Conservation (phyloP, 495 filamentous ascomycete species). For the Barbatosphaeria neglecta region DNA sequence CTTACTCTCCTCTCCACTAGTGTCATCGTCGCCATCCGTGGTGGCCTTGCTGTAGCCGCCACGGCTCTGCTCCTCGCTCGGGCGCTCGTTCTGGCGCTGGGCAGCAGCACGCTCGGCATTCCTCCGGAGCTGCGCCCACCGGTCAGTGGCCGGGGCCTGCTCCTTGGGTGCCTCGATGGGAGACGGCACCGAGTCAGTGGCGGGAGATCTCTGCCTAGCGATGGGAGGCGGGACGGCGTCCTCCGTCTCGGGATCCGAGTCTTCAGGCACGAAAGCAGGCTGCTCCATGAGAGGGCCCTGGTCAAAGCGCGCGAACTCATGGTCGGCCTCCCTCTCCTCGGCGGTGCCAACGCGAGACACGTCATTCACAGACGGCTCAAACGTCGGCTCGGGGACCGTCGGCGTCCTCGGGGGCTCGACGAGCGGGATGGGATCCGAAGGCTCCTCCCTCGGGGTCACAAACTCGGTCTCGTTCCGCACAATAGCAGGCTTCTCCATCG, state of each 20-base stretch:
- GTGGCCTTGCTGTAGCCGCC: slow-evolving; percentile 36
- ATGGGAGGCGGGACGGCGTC: slow-evolving; percentile 33
- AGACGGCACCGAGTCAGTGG: slow-evolving; percentile 11
- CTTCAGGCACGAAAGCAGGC: slow-evolving; percentile 71
- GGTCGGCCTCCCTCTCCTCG: slow-evolving; percentile 53
- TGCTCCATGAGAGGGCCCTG: slow-evolving; percentile 82
- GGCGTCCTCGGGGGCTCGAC: slow-evolving; percentile 11
- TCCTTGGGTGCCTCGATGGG: neutral
- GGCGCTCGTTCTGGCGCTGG: slow-evolving; percentile 42
- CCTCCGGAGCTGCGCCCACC: slow-evolving; percentile 92
- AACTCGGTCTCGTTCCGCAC: slow-evolving; percentile 10
- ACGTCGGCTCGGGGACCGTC: slow-evolving; percentile 19
- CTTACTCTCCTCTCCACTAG: slow-evolving; percentile 94
- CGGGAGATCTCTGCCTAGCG: slow-evolving; percentile 17
- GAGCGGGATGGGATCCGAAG: slow-evolving; percentile 11
- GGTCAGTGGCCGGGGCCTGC: slow-evolving; percentile 43
- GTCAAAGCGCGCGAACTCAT: slow-evolving; percentile 73
- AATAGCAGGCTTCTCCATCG: slow-evolving; percentile 15
- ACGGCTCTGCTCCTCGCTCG: slow-evolving; percentile 49
- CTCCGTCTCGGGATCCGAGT: slow-evolving; percentile 38
- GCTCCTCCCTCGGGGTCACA: slow-evolving; percentile 16
- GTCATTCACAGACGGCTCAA: slow-evolving; percentile 43
- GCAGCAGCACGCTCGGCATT: slow-evolving; percentile 77
- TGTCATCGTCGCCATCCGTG: slow-evolving; percentile 63
- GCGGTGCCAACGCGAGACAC: slow-evolving; percentile 51